phyloP scores from a whole-genome alignment of 352 stramenopile genomes.

The Pythium angustatum region DNA sequence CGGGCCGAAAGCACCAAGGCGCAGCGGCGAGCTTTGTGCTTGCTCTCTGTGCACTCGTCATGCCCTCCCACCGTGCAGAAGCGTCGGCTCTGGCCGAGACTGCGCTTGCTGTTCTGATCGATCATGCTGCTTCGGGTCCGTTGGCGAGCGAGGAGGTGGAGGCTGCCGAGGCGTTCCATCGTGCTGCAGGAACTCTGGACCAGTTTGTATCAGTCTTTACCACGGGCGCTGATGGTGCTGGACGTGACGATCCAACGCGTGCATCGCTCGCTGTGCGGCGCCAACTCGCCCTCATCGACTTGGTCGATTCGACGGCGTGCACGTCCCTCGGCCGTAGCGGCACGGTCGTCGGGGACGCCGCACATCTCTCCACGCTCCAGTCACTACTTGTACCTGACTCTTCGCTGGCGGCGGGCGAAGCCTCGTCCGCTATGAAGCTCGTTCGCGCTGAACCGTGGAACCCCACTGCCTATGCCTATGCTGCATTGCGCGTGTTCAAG shows the following conservation, averaged over 20 bases:
- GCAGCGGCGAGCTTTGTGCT: conserved; percentile 8
- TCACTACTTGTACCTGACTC: conserved; percentile 34
- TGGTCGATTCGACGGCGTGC: conserved; percentile 6
- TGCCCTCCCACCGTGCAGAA: background rate
- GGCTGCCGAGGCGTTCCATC: conserved; percentile 20
- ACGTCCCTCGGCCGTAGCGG: background rate
- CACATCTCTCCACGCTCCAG: conserved; percentile 35
- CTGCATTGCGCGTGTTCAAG: conserved; percentile 53
- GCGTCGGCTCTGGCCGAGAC: background rate
- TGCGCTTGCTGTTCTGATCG: conserved; percentile 6
- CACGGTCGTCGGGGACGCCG: conserved; percentile 22
- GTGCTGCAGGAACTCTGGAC: conserved; percentile 6
- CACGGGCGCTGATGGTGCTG: background rate
- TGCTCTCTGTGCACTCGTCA: conserved; percentile 10
- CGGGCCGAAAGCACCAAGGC: background rate
- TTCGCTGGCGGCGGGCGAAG: conserved; percentile 15
- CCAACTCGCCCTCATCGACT: conserved; percentile 11
- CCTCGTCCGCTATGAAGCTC: conserved; percentile 46
- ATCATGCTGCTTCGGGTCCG: background rate
- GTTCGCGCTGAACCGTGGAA: conserved; percentile 66
- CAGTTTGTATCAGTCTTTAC: conserved; percentile 1
- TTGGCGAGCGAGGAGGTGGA: background rate
- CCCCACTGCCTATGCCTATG: conserved; percentile 51
- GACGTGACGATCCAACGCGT: too few species aligned
- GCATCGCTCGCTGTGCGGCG: background rate